A percentile compares a stretch with the other conserved stretches of the same genome.
Evolutionary conservation across 768 basidiomycete genomes (phyloP).

Genomic region (Lepiota venenata): DNA sequence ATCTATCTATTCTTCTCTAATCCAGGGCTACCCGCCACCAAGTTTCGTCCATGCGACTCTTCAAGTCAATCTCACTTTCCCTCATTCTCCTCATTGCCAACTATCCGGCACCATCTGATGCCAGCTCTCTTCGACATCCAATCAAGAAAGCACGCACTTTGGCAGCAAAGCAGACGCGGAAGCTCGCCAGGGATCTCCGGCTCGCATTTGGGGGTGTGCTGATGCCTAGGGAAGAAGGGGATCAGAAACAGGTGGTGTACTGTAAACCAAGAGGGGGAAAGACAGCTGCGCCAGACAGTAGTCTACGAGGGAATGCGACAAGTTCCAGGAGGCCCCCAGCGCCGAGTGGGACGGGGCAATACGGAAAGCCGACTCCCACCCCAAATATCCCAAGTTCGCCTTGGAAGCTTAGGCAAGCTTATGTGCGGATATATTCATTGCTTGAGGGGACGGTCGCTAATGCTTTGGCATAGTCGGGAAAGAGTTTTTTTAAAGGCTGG

Average conservation of each 20-base stretch:
- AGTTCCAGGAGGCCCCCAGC: slow-evolving; percentile 17
- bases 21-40: background rate
- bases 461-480: slow-evolving; percentile 44
- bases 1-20: background rate
- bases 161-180: slow-evolving; percentile 56
- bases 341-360: slow-evolving; percentile 16
- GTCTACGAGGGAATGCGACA: background rate
- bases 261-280: slow-evolving; percentile 35
- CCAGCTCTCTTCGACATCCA: slow-evolving; percentile 34
- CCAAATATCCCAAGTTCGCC: slow-evolving; percentile 37
- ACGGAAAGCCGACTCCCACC: slow-evolving; percentile 15
- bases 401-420: slow-evolving; percentile 58
- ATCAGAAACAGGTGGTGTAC: slow-evolving; percentile 34
- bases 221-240: slow-evolving; percentile 33
- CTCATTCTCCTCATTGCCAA: slow-evolving; percentile 28
- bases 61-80: slow-evolving; percentile 29
- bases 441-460: background rate
- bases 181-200: slow-evolving; percentile 66
- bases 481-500: slow-evolving; percentile 81
- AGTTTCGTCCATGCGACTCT: slow-evolving; percentile 18
- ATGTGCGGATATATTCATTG: slow-evolving; percentile 38
- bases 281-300: background rate
- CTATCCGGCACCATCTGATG: slow-evolving; percentile 5
- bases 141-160: slow-evolving; percentile 47
- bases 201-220: slow-evolving; percentile 57